A percentile compares a stretch with the other conserved stretches of the same genome.
These are phyloP conservation scores for Trichosporon faecale DNA, from an alignment of 1,284 basidiomycete species.

Conservation along the genomic window DNA sequence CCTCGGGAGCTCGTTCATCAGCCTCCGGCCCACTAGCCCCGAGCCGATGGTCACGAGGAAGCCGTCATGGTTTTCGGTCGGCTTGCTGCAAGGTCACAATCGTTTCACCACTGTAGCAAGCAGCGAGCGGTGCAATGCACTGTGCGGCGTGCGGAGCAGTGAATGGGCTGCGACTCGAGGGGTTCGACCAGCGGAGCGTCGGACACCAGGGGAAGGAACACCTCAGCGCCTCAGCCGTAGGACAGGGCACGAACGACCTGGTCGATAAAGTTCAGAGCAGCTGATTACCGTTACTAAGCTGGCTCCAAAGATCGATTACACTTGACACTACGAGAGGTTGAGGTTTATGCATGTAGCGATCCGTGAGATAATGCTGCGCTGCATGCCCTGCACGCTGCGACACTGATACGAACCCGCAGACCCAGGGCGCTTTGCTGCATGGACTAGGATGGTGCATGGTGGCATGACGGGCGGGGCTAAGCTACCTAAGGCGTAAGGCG, in stretches of 20 bases:
- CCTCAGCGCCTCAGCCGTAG: background rate
- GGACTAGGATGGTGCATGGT: background rate
- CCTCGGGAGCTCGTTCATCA: too few species aligned
- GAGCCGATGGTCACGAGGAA: too few species aligned
- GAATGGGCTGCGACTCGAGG: background rate
- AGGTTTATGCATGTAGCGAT: background rate
- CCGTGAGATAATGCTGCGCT: too few species aligned
- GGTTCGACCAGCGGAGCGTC: background rate
- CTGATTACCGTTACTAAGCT: background rate
- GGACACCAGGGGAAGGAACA: background rate
- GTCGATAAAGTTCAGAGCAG: constrained; percentile 1
- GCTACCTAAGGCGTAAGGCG: background rate
- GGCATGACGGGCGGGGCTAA: background rate
- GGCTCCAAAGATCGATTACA: background rate
- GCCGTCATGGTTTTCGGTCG: too few species aligned
- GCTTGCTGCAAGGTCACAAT: too few species aligned
- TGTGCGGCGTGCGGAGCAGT: background rate
- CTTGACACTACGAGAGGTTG: background rate
- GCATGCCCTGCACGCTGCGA: too few species aligned
- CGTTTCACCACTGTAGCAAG: background rate
- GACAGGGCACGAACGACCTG: background rate
- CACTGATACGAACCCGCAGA: background rate
- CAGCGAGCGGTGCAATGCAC: background rate
- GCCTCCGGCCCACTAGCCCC: too few species aligned
- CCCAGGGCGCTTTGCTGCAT: background rate